A percentile compares a stretch with the other conserved stretches of the same genome.
These are phyloP conservation scores for Schwanniomyces sp. DNA, from an alignment of 805 yeast species.

Conservation along the genomic window DNA sequence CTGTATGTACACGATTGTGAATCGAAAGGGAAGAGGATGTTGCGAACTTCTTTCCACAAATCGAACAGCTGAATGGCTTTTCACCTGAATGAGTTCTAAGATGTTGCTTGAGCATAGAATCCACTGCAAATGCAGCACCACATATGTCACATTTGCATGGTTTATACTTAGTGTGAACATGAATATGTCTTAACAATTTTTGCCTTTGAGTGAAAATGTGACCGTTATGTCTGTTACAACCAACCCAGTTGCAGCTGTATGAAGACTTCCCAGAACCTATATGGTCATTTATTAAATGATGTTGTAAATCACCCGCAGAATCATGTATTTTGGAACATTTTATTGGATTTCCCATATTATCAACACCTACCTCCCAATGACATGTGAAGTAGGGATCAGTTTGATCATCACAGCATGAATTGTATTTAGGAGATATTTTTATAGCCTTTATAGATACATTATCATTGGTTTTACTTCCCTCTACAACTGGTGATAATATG, in stretches of 20 bases:
- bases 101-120: slow-evolving; percentile 78
- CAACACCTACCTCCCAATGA: slow-evolving; percentile 38
- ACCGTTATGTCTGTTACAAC: slow-evolving; percentile 62
- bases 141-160: slow-evolving; percentile 77
- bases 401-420: slow-evolving; percentile 5
- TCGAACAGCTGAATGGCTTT: slow-evolving; percentile 73
- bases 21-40: slow-evolving; percentile 81
- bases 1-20: slow-evolving; percentile 84
- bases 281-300: slow-evolving; percentile 69
- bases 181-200: slow-evolving; percentile 81
- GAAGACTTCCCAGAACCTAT: slow-evolving; percentile 69
- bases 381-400: slow-evolving; percentile 42
- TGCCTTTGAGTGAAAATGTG: slow-evolving; percentile 78
- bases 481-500: slow-evolving; percentile 4
- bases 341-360: slow-evolving; percentile 25
- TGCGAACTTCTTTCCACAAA: slow-evolving; percentile 77
- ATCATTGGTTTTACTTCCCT: neutral
- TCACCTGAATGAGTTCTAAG: slow-evolving; percentile 85
- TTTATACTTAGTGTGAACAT: slow-evolving; percentile 81
- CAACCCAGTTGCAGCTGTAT: slow-evolving; percentile 76
- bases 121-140: slow-evolving; percentile 70
- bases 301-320: slow-evolving; percentile 61
- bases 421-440: slow-evolving; percentile 28
- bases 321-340: slow-evolving; percentile 53
- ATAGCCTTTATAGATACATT: slow-evolving; percentile 32